phyloP scores from a whole-genome alignment of 176 grass and related monocot species.

The Poa annua region DNA sequence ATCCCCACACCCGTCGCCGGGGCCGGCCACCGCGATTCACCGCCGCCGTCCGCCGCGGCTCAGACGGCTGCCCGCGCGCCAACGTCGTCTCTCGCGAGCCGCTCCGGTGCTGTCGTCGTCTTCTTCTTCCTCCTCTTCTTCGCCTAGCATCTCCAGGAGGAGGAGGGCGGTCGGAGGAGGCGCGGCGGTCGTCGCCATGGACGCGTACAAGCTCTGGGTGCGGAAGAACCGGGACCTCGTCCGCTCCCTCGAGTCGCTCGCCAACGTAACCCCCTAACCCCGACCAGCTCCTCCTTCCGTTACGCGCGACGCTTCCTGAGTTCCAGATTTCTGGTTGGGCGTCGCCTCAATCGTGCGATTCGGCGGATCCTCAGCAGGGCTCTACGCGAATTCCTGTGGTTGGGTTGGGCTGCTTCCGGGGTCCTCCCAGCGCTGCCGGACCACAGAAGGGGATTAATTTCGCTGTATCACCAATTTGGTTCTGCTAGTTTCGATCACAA shows the following conservation, averaged over 20 bases:
- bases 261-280: constrained; percentile 61
- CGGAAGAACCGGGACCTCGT: constrained; percentile 89
- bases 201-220: constrained; percentile 93
- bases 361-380: not conserved
- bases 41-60: constrained; percentile 19
- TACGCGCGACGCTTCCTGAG: not conserved
- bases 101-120: not conserved
- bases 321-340: not conserved
- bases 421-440: not conserved
- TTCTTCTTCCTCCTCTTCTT: not conserved
- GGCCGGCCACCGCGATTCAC: constrained; percentile 40
- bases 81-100: not conserved
- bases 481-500: not conserved
- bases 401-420: not conserved
- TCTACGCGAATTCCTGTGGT: constrained; percentile 23
- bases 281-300: not conserved
- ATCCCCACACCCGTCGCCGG: constrained; percentile 24
- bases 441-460: not conserved
- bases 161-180: not conserved
- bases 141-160: not conserved
- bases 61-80: not conserved
- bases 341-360: not conserved
- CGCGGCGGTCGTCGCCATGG: constrained; percentile 54
- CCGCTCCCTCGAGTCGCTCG: constrained; percentile 86
- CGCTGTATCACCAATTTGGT: not conserved